Evolutionary conservation across 73 alveolate species (phyloP).

Genomic region (Halteria grandinella): DNA sequence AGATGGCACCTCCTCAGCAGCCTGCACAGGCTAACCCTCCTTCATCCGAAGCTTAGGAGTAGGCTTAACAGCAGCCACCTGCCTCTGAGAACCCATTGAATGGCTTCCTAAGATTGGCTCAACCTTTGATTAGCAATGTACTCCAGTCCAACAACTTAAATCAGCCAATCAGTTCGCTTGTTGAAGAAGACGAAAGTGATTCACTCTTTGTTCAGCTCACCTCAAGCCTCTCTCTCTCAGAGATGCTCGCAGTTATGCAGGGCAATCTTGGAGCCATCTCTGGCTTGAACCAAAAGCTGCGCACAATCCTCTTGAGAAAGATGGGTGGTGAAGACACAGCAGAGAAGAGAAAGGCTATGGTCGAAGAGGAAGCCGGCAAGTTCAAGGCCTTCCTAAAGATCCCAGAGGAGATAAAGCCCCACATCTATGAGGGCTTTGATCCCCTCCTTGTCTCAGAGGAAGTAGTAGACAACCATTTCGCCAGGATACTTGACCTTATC

Average conservation of each 20-base stretch:
- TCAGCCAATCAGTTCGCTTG: not conserved
- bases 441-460: constrained; percentile 35
- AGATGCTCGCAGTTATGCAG: constrained; percentile 41
- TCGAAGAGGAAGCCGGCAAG: constrained; percentile 15
- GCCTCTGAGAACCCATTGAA: too few species aligned
- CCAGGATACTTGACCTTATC: constrained; percentile 15
- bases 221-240: constrained; percentile 8
- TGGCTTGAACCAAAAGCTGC: constrained; percentile 7
- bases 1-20: not conserved
- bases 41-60: not conserved
- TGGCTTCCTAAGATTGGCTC: too few species aligned
- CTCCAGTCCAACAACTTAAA: not conserved
- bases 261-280: constrained; percentile 41
- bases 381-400: constrained; percentile 22
- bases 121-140: not conserved
- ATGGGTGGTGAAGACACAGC: constrained; percentile 53
- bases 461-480: constrained; percentile 8
- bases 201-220: not conserved
- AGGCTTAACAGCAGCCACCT: too few species aligned
- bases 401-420: not conserved
- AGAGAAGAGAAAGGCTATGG: constrained; percentile 36
- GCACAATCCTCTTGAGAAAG: not conserved
- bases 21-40: not conserved
- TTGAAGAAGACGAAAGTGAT: constrained; percentile 4
- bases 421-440: constrained; percentile 59